phyloP scores from a whole-genome alignment of 768 basidiomycete genomes.

The Leccinum ochraceum region DNA sequence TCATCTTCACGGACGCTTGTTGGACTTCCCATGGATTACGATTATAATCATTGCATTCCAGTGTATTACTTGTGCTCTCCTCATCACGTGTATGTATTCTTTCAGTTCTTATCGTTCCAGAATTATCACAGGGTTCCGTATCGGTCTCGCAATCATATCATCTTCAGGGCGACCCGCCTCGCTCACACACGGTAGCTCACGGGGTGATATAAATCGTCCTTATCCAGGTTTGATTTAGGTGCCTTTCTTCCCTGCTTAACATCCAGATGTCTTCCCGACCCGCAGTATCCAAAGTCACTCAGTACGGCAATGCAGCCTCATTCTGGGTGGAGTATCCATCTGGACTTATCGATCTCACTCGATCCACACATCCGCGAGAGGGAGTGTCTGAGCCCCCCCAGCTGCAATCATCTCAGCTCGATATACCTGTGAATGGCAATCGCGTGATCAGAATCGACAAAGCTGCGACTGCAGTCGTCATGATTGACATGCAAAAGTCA shows the following conservation, averaged over 20 bases:
- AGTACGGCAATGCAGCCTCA: conserved; percentile 54
- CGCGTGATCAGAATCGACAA: conserved; percentile 52
- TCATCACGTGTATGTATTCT: conserved; percentile 12
- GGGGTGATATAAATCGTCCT: conserved; percentile 1
- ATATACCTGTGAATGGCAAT: conserved; percentile 55
- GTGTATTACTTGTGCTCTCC: background rate
- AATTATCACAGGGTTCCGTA: conserved; percentile 6
- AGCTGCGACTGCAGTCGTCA: conserved; percentile 53
- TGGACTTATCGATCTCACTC: conserved; percentile 62
- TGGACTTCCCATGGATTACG: conserved; percentile 18
- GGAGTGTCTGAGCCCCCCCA: conserved; percentile 32
- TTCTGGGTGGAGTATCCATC: conserved; percentile 74
- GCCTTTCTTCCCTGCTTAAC: background rate
- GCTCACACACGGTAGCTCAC: background rate
- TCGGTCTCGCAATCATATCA: conserved; percentile 1
- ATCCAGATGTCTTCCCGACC: conserved; percentile 47
- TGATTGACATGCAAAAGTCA: conserved; percentile 78
- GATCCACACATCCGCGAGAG: conserved; percentile 42
- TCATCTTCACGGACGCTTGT: conserved; percentile 19
- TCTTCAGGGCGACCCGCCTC: background rate
- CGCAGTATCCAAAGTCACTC: conserved; percentile 42
- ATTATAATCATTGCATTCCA: conserved; percentile 6
- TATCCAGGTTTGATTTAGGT: background rate
- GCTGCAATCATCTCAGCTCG: conserved; percentile 43
- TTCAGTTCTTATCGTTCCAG: conserved; percentile 14